Evolutionary conservation across 208 protist genomes (phyloP), one percentile per base, ranked within the genome.

Genomic region (Entamoeba histolytica): DNA sequence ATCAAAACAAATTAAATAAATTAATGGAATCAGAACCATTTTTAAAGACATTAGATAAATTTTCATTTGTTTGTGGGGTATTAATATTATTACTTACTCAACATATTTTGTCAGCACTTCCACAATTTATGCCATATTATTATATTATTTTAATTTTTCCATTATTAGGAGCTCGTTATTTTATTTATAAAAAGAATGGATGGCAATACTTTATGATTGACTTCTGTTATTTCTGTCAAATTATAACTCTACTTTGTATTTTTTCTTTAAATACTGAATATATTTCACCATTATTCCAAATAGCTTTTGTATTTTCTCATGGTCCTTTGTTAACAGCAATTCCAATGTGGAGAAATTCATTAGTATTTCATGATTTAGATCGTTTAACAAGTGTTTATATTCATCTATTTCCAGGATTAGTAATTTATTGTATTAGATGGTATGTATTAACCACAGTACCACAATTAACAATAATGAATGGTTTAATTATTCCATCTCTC

Each of bases 301-400:
- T 93, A 12, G 49, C 49, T 87, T 93, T 87, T n/a, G 39, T 78
- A 23, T 93, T 52, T 49, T 49, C 91, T 39, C 47, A 52, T 92
- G 95, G 95, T 5, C 95, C 95, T 50, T 52, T 96, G n/a, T 92
- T 92, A n/a, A 94, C 69, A 73, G 95, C 95, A 5, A 94, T 95
- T 35, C 61, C 95, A 14, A 92, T 94, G 4, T 96, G 95, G 95
- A 92, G 94, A 31, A 96, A 96, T 93, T 93, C 92, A 87, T 87
- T 96, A n/a, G 95, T 96, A 28, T 96, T 96, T 69, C 95, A 96
- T 93, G 94, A 95, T 14, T 69, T 96, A n/a, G 95, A 96, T 91
- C 95, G 95, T 49, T 92, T 96, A 2, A 96, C 95, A 28, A 95
- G 94, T 0, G 69, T 96, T 1, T 96, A 96, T 55, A 95, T 96